phyloP scores from a whole-genome alignment of 768 basidiomycete species.

The Mycena leptocephala region DNA sequence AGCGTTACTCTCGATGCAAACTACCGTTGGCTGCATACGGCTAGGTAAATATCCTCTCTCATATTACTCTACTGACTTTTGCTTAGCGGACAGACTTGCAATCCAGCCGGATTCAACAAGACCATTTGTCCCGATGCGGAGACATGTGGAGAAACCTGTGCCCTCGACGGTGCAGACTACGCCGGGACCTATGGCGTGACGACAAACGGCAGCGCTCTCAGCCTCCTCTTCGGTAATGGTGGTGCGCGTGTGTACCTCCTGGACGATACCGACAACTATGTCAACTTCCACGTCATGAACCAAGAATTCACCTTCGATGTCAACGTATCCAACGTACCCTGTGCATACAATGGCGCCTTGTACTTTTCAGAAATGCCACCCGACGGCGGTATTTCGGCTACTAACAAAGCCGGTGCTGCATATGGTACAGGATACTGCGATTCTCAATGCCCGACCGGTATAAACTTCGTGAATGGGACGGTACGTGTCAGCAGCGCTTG shows the following conservation, averaged over 20 bases:
- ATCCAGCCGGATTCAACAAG: conserved; percentile 37
- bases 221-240: conserved; percentile 54
- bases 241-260: conserved; percentile 54
- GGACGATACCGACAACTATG: conserved; percentile 45
- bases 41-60: conserved; percentile 31
- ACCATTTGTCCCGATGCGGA: conserved; percentile 52
- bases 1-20: conserved; percentile 55
- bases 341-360: conserved; percentile 63
- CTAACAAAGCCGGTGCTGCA: conserved; percentile 60
- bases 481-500: conserved; percentile 45
- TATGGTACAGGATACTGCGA: conserved; percentile 66
- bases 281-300: conserved; percentile 49
- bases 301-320: conserved; percentile 64
- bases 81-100: conserved; percentile 27
- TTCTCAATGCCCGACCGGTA: conserved; percentile 61
- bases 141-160: conserved; percentile 35
- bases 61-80: conserved; percentile 14
- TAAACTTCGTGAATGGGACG: conserved; percentile 63
- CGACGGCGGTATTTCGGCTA: conserved; percentile 57
- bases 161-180: conserved; percentile 46
- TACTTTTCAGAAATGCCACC: conserved; percentile 62
- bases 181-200: conserved; percentile 56
- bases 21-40: conserved; percentile 55
- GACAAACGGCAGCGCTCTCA: conserved; percentile 49
- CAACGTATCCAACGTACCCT: conserved; percentile 61